phyloP scores from a whole-genome alignment of 2,329 filamentous ascomycete species.

The Pseudocercospora musae region DNA sequence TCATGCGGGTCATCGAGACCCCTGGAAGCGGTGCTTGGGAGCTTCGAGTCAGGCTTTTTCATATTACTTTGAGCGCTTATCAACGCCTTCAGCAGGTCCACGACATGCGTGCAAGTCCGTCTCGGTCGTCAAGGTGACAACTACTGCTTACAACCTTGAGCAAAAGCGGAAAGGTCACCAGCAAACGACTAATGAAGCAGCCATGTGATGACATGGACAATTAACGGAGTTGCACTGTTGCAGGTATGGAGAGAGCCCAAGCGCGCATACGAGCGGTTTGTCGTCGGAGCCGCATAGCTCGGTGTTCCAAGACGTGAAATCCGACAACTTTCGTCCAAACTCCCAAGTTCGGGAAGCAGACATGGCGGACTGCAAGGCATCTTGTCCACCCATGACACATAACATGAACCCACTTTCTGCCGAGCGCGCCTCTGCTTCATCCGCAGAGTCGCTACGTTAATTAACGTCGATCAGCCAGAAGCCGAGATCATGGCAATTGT shows the following conservation, averaged over 20 bases:
- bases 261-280: neutral
- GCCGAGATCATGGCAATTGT: neutral
- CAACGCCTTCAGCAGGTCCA: neutral
- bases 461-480: neutral
- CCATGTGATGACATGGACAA: neutral
- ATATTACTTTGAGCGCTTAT: neutral
- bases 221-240: neutral
- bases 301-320: neutral
- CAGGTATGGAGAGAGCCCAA: neutral
- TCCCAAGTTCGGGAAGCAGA: neutral
- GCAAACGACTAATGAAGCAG: neutral
- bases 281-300: neutral
- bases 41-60: neutral
- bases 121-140: neutral
- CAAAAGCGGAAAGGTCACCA: neutral
- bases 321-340: neutral
- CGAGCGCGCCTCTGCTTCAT: neutral
- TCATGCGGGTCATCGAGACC: conserved; percentile 3
- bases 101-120: neutral
- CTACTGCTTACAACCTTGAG: neutral
- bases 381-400: neutral
- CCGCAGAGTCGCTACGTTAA: neutral
- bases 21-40: neutral
- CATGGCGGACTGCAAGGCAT: neutral
- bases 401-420: neutral